Conservation (phyloP, 2,329 filamentous ascomycete species). For the Nakataea oryzae region DNA sequence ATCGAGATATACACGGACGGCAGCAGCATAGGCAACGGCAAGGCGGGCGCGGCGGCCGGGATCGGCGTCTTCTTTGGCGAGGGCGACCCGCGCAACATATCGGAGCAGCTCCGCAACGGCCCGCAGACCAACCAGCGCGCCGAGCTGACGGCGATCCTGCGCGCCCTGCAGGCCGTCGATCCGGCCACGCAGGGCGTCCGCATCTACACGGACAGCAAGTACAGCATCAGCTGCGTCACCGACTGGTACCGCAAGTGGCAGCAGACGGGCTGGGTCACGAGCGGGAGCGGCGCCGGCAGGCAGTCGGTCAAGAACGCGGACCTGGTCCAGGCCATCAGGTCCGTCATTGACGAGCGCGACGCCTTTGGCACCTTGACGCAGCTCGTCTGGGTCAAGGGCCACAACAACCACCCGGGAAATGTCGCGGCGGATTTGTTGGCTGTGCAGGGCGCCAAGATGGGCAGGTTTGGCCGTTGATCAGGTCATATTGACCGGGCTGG, state of each 20-base stretch:
- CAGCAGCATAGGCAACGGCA: constrained; percentile 49
- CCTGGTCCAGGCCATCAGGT: constrained; percentile 62
- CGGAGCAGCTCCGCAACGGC: constrained; percentile 62
- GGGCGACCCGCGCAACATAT: constrained; percentile 50
- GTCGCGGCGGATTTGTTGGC: constrained; percentile 71
- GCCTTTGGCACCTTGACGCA: constrained; percentile 48
- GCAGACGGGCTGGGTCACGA: constrained; percentile 66
- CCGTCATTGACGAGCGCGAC: constrained; percentile 60
- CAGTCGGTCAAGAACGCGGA: constrained; percentile 74
- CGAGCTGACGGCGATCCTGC: constrained; percentile 81
- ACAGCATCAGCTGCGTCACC: constrained; percentile 82
- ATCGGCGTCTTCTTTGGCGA: constrained; percentile 54
- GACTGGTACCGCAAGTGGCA: constrained; percentile 75
- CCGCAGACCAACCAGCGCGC: constrained; percentile 91
- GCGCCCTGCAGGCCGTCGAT: constrained; percentile 69
- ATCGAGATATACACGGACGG: constrained; percentile 52
- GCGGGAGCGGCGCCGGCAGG: constrained; percentile 36
- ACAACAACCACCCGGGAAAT: constrained; percentile 64
- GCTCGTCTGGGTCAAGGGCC: constrained; percentile 88
- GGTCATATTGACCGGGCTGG: too few relatives aligned
- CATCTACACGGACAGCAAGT: constrained; percentile 83
- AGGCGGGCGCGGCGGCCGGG: constrained; percentile 41
- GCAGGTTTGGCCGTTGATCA: not conserved
- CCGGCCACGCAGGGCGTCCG: constrained; percentile 54
- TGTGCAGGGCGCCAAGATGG: constrained; percentile 45